Evolutionary conservation across 345 rosid genomes (phyloP).

Genomic region (Excoecaria cochinchinensis): DNA sequence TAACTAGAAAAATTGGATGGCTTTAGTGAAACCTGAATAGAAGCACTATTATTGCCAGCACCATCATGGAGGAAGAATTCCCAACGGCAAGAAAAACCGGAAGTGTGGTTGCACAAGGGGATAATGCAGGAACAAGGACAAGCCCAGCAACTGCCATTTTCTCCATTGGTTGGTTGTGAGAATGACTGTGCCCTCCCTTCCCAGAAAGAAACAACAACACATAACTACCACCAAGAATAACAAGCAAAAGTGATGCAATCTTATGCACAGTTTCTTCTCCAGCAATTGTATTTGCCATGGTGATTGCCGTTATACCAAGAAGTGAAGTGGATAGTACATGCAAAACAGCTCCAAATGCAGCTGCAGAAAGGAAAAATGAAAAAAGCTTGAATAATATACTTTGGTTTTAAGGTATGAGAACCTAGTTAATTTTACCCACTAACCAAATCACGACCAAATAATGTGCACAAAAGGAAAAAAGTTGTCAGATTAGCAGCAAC

Average conservation of each 20-base stretch:
- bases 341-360: constrained; percentile 98
- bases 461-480: background rate
- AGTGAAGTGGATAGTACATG: constrained; percentile 93
- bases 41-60: constrained; percentile 90
- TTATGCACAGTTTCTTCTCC: constrained; percentile 99
- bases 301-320: constrained; percentile 92
- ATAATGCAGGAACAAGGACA: constrained; percentile 92
- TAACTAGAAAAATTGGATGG: background rate
- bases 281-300: constrained; percentile 97
- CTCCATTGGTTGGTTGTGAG: constrained; percentile 98
- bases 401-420: background rate
- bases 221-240: constrained; percentile 90
- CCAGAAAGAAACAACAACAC: constrained; percentile 77
- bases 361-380: constrained; percentile 39
- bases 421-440: background rate
- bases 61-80: constrained; percentile 91
- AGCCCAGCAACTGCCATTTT: constrained; percentile 99
- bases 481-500: background rate
- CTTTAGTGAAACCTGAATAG: constrained; percentile 62
- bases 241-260: constrained; percentile 93
- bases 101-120: constrained; percentile 98
- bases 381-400: background rate
- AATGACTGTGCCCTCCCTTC: constrained; percentile 90
- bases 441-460: background rate
- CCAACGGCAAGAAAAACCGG: constrained; percentile 99